Evolutionary conservation across 2,329 filamentous ascomycete species (phyloP), one percentile per base, ranked within the genome.

Genomic region (Penicillium sclerotigenum): DNA sequence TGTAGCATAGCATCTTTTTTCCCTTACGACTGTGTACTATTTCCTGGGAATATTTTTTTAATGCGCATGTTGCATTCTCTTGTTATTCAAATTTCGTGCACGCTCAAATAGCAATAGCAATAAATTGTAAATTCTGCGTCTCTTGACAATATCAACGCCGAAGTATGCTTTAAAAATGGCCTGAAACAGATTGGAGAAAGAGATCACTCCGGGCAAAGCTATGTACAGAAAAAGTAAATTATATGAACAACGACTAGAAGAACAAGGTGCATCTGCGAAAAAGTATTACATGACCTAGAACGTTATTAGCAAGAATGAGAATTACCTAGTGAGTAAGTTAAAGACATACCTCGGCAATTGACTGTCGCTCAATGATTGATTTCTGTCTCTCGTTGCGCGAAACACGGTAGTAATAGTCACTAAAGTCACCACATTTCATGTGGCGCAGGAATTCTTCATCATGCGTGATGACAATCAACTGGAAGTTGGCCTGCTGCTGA

Each of bases 381-480:
- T 96, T 93, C 77, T 97, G 92, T 66, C 83, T 85, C 65, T 88
- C 85, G 69, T 96, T 89, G 49, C 94, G 82, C 59, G 83, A 88
- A 11, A 99, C 89, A 5, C 91, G 85, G 76, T 89, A 97, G 72
- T 97, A 99, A 62, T 87, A 86, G 74, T 97, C 94, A 61, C 88
- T 90, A 70, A 96, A 97, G 64, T 99, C 93, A 24, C 86, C 87
- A 72, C 91, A 96, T 64, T 91, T 87, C 94, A 99, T 99, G 69
- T 91, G 86, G 52, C 88, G 83, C 69, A 99, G 71, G 68, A 99
- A 99, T 68, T 96, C 91, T 77, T 97, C 95, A 76, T 99, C 94
- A 80, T 99, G 94, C 5, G 94, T 99, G 73, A 99, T 99, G 68
- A 99, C 90, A 69, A 99, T 94, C 54, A 99, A 84, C 79, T 99